Evolutionary conservation across 176 grass and related monocot genomes (phyloP).

Genomic region (Musa itinerans): DNA sequence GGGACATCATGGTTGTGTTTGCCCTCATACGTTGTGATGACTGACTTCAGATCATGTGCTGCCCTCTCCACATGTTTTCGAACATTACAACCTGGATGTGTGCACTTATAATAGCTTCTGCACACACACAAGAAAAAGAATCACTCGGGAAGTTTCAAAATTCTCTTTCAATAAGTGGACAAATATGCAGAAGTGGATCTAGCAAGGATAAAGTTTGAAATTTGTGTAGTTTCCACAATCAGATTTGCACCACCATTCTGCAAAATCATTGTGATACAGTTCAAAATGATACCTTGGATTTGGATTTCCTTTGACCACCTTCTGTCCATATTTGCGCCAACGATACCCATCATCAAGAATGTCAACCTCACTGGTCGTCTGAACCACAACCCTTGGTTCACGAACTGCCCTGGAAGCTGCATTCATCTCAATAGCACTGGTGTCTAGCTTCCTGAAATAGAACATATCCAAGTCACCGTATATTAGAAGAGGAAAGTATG

Average conservation of each 20-base stretch:
- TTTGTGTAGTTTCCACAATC: neutral
- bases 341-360: constrained; percentile 20
- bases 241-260: neutral
- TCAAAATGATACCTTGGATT: constrained; percentile 12
- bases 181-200: neutral
- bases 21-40: constrained; percentile 9
- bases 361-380: constrained; percentile 15
- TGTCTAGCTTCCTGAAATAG: constrained; percentile 1
- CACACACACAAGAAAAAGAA: neutral
- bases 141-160: neutral
- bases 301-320: constrained; percentile 20
- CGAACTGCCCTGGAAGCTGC: constrained; percentile 16
- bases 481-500: neutral
- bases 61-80: constrained; percentile 21
- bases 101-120: constrained; percentile 72
- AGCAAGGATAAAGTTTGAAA: neutral
- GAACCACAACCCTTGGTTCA: constrained; percentile 21
- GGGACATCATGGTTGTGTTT: constrained; percentile 14
- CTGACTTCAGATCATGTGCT: constrained; percentile 5
- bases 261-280: neutral
- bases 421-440: constrained; percentile 7
- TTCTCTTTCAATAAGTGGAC: neutral
- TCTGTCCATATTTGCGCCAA: constrained; percentile 19
- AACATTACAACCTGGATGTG: constrained; percentile 31
- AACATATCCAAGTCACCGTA: neutral